Percentiles rank a stretch among this genome's conserved stretches.
Conservation (phyloP, 2,329 filamentous ascomycete genomes). For the Rutstroemia sp. region DNA sequence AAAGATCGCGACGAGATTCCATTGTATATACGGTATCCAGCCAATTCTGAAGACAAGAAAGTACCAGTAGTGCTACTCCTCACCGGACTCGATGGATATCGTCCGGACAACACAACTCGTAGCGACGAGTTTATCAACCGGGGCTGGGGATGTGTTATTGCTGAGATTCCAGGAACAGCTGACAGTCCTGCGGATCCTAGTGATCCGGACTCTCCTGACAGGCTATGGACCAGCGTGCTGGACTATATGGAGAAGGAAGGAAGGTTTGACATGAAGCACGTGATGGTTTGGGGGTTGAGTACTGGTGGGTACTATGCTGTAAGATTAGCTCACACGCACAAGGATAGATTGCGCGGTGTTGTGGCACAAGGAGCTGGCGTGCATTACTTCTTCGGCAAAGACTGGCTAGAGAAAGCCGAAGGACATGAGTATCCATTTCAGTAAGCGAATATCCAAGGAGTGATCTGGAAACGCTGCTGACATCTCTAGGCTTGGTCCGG, state of each 20-base stretch:
- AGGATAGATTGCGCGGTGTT: slow-evolving; percentile 41
- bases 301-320: slow-evolving; percentile 62
- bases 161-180: slow-evolving; percentile 60
- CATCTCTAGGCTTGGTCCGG: slow-evolving; percentile 39
- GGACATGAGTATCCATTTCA: slow-evolving; percentile 60
- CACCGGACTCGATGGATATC: slow-evolving; percentile 55
- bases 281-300: slow-evolving; percentile 59
- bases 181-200: slow-evolving; percentile 57
- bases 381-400: slow-evolving; percentile 52
- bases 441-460: slow-evolving; percentile 32
- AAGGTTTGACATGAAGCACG: slow-evolving; percentile 46
- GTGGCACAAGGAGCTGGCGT: slow-evolving; percentile 57
- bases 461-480: not conserved
- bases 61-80: slow-evolving; percentile 48
- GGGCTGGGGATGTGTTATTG: slow-evolving; percentile 55
- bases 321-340: slow-evolving; percentile 61
- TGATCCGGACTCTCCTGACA: slow-evolving; percentile 52
- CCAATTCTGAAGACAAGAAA: slow-evolving; percentile 31
- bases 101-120: slow-evolving; percentile 54
- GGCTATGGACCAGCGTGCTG: slow-evolving; percentile 55
- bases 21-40: slow-evolving; percentile 56
- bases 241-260: slow-evolving; percentile 47
- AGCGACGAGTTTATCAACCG: slow-evolving; percentile 54
- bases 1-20: slow-evolving; percentile 43
- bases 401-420: slow-evolving; percentile 55